Base-by-base conservation (phyloP, 2,329 filamentous ascomycete genomes). In the Neofusicoccum sp. region DNA sequence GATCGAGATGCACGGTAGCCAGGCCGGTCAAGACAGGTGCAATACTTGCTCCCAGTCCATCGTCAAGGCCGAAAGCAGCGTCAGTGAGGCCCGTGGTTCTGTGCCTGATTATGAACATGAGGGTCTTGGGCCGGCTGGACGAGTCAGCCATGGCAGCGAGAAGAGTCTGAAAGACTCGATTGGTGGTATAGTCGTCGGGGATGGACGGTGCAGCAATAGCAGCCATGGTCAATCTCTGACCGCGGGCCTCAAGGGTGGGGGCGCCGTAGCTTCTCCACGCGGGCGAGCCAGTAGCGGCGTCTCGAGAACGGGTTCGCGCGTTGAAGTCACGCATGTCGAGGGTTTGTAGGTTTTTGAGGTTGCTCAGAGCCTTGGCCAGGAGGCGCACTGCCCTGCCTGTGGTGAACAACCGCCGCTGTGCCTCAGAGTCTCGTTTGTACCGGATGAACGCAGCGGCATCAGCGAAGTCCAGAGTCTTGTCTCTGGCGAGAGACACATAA, bases 281-380 rank as follows among this genome's bases (percentile, higher is more conserved):
- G 7, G 28, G 28, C 11, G 67, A 62, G 0, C 67, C 69, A 5
- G 60, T 52, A 12, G 68, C 64, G 6, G 72, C 74, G 37, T 89
- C 87, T 3, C 87, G 82, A 11, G 69, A 69, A 4, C 86, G 83
- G 8, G 72, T 79, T 0, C 4, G 28, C 0, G 83, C 83, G 68
- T 83, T 77, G 73, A 84, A 88, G 69, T 89, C 85, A 16, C 87
- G 82, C 29, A 90, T 75, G 29, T 85, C 83, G 12, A 90, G 71
- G 0, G 80, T 84, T 34, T 83, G 74, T 4, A 89, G 80, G 61
- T 85, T 84, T 0, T 73, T 70, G 3, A 90, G 77, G 37, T 83
- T 81, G 8, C 72, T 68, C 59, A 90, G 84, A 1, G 86, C 87
- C 36, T 84, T 79, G 0, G 78, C 75, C 14, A 90, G 80, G 79